Base-by-base conservation (phyloP, 495 filamentous ascomycete species). In the Letharia lupina region DNA sequence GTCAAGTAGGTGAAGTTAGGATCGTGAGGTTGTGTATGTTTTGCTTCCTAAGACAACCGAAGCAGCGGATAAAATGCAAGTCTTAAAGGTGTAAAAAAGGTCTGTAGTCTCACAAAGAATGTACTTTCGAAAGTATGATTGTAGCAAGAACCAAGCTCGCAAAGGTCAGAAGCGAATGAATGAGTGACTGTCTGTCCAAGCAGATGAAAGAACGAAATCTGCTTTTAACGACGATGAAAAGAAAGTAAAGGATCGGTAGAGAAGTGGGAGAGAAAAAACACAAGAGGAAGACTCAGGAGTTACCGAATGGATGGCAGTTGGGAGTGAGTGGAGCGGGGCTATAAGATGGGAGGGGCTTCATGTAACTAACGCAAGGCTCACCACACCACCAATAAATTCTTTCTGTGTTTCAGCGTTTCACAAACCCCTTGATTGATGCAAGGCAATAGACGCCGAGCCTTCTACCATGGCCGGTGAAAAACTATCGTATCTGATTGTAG, bases 131-230 rank as follows among this genome's bases (percentile, higher is more conserved):
- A 57, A 57, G 54, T 39, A 57, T 3, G 33, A 57, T 20, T 57
- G 4, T 18, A 31, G 54, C 33, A 57, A 37, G 54, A 10, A 11
- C 28, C 1, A 37, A 37, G 54, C 54, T 57, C 7, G 54, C 13
- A 37, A 35, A 56, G 31, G 35, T 33, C 31, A 57, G 7, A 57
- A 20, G 6, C 7, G 12, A 20, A 57, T 57, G 54, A 37, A 23
- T 9, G 54, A 57, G 8, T 18, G 13, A 23, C 13, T 37, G 33
- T 57, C 54, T 37, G 47, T 50, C 47, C n/a, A 57, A 57, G 33
- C 54, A 57, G 54, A 57, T 57, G 16, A 57, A 57, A 37, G 54
- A 57, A 57, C 39, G 54, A 6, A 57, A 37, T 57, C 54, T 57
- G 12, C 54, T 57, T 18, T 37, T 18, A n/a, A 37, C 4, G 12